Evolutionary conservation across 257 asterid genomes (phyloP).

Genomic region (Datura wrightii): DNA sequence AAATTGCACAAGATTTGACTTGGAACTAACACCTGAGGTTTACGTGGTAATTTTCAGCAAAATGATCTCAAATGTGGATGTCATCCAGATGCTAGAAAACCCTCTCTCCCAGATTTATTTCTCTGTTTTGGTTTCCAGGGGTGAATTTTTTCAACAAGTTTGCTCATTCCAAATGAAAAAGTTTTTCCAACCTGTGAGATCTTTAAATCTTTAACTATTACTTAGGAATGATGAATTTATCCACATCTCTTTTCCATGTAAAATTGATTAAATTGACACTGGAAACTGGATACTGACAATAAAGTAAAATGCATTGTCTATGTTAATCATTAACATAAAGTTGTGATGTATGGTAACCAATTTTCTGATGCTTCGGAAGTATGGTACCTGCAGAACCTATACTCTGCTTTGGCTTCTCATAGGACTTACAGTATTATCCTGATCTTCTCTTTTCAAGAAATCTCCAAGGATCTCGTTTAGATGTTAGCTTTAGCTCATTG

Average conservation of each 20-base stretch:
- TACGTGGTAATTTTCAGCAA: background rate
- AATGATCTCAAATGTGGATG: background rate
- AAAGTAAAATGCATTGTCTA: background rate
- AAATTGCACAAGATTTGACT: background rate
- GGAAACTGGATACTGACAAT: background rate
- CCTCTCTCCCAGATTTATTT: background rate
- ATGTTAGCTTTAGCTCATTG: background rate
- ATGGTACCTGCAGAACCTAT: conserved; percentile 18
- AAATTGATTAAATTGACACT: background rate
- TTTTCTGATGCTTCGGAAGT: background rate
- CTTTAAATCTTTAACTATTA: background rate
- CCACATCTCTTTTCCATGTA: background rate
- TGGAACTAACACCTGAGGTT: background rate
- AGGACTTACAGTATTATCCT: background rate
- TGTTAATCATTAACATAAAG: background rate
- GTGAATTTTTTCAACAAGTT: background rate
- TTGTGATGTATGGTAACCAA: background rate
- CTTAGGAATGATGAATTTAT: background rate
- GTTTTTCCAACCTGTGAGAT: conserved; percentile 12
- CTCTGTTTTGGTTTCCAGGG: background rate
- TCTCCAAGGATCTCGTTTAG: conserved; percentile 8
- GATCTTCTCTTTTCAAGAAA: background rate
- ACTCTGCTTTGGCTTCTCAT: background rate
- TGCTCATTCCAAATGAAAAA: background rate
- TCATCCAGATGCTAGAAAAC: background rate